phyloP scores from a whole-genome alignment of 2,329 filamentous ascomycete genomes.

The Chaetoscypha palmicola region DNA sequence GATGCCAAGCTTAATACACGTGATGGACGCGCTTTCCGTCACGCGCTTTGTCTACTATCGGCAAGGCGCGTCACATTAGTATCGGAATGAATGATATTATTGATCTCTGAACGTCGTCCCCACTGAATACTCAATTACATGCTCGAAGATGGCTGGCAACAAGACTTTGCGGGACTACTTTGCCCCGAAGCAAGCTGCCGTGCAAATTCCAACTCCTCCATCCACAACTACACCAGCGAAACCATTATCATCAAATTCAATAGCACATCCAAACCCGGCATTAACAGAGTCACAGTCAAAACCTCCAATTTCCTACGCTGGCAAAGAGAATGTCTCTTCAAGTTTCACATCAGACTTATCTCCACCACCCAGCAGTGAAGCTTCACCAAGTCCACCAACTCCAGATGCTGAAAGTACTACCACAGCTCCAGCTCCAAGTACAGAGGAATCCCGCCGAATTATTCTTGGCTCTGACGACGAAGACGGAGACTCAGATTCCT shows the following conservation, averaged over 20 bases:
- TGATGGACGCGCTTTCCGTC: too few relatives aligned
- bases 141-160: neutral
- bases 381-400: neutral
- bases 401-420: neutral
- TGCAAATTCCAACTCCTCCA: neutral
- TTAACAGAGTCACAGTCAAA: neutral
- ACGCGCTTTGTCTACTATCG: too few relatives aligned
- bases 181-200: conserved; percentile 1
- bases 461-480: conserved; percentile 5
- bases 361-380: conserved; percentile 2
- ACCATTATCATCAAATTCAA: neutral
- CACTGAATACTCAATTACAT: too few relatives aligned
- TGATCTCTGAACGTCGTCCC: too few relatives aligned
- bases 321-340: neutral
- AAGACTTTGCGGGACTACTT: conserved; percentile 2
- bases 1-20: too few relatives aligned
- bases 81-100: too few relatives aligned
- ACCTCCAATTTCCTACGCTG: neutral
- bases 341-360: neutral
- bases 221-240: neutral
- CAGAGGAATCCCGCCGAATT: neutral
- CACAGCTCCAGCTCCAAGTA: neutral
- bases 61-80: too few relatives aligned
- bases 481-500: conserved; percentile 3
- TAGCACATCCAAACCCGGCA: neutral